Evolutionary conservation across 129 eudicot species (phyloP).

Genomic region (Rutidosis leptorrhynchoides): DNA sequence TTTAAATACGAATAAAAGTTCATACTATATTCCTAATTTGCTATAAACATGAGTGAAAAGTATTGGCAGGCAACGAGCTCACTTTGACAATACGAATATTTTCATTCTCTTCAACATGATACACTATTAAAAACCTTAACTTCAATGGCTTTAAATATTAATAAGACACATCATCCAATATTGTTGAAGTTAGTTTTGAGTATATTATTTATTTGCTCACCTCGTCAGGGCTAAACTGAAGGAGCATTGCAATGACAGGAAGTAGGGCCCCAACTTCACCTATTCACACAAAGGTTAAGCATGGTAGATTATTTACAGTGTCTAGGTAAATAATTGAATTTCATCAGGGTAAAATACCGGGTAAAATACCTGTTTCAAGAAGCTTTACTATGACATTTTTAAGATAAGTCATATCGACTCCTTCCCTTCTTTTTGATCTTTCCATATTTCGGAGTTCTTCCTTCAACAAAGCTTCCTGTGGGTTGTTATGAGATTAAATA

Average conservation of each 20-base stretch:
- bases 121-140: background rate
- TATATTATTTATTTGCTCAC: constrained; percentile 36
- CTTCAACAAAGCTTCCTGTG: constrained; percentile 83
- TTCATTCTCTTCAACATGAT: background rate
- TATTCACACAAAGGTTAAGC: constrained; percentile 30
- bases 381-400: constrained; percentile 91
- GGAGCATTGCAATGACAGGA: constrained; percentile 96
- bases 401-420: constrained; percentile 98
- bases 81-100: background rate
- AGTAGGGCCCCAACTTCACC: constrained; percentile 97
- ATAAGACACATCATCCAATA: background rate
- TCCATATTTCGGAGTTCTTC: constrained; percentile 97
- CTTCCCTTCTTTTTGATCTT: constrained; percentile 93
- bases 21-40: background rate
- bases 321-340: background rate
- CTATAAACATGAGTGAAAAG: background rate
- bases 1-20: background rate
- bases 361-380: constrained; percentile 82
- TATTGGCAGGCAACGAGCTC: background rate
- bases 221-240: constrained; percentile 99
- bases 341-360: background rate
- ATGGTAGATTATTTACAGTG: constrained; percentile 3
- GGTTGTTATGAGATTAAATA: constrained; percentile 10
- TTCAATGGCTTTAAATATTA: background rate
- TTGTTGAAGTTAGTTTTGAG: background rate